Evolutionary conservation across 768 basidiomycete genomes (phyloP), one percentile per base, ranked within the genome.

Genomic region (Trametes elegans): DNA sequence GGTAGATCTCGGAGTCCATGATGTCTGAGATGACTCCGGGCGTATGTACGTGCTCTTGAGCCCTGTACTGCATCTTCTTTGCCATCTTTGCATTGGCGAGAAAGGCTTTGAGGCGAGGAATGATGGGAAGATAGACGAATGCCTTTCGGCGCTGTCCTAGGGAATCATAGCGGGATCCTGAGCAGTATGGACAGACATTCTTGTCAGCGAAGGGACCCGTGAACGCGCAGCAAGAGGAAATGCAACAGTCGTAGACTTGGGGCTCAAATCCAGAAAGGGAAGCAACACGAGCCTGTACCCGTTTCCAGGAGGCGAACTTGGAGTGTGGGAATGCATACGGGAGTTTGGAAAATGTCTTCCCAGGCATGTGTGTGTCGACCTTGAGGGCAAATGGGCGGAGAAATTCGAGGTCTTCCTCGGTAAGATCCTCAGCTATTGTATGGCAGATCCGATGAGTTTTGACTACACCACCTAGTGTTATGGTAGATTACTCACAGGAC

Each of bases 121-220:
- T 74, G 19, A 78, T 50, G 1, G 74, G 74, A 13, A 79, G 45
- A 54, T 78, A 78, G 3, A 55, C 52, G 58, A 74, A 77, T 0
- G 49, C 51, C 32, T 60, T 61, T 0, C 64, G 53, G 0, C 73
- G 59, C 29, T 57, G 62, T 0, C 64, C 64, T 29, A 53, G 28
- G 19, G 58, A 3, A 44, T 66, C 34, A 48, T 44, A 67, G 5
- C 71, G 63, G 3, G 68, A 21, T 38, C 64, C 62, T 0, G 66
- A 28, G 63, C 77, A 79, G 59, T 66, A 66, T 0, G 70, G 70
- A 51, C 79, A 80, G 10, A 28, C 16, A 0, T 60, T 50, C 3
- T 64, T 50, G 3, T 67, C 57, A 3, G 53, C 54, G 27, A 71
- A 63, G 0, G 67, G 62, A 1, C 76, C 76, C 8, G 67, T 61